A percentile compares a stretch with the other conserved stretches of the same genome.
Evolutionary conservation across 352 stramenopile species (phyloP).

Genomic region (Sclerospora graminicola): DNA sequence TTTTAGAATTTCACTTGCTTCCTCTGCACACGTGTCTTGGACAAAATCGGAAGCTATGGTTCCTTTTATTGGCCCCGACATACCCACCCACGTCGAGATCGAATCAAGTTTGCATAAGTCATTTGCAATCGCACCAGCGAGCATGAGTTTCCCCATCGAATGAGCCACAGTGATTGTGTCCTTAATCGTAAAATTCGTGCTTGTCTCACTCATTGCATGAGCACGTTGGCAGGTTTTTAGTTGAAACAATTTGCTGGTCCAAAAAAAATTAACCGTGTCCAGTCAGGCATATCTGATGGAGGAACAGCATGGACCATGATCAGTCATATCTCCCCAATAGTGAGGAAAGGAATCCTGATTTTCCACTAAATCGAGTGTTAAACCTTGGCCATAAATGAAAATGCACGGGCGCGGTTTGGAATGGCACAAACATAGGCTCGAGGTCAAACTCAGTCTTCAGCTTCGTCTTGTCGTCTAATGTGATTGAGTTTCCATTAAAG

Average conservation of each 20-base stretch:
- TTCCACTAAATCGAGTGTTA: neutral
- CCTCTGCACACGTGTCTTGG: constrained; percentile 18
- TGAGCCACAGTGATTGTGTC: too few species aligned
- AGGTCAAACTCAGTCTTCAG: neutral
- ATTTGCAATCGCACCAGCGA: too few species aligned
- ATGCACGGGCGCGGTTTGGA: too few species aligned
- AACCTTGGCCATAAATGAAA: too few species aligned
- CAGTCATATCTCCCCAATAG: constrained; percentile 28
- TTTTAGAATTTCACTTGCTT: constrained; percentile 8
- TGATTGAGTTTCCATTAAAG: constrained; percentile 4
- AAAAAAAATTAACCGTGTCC: constrained; percentile 24
- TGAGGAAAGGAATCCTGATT: constrained; percentile 5
- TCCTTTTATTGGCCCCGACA: too few species aligned
- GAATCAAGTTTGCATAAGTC: too few species aligned
- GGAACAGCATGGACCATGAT: constrained; percentile 25
- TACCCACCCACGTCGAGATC: too few species aligned
- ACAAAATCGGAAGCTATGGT: too few species aligned
- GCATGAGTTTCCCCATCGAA: too few species aligned
- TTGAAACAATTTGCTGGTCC: constrained; percentile 21
- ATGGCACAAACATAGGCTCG: neutral
- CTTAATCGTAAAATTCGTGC: too few species aligned
- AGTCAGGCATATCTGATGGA: constrained; percentile 22
- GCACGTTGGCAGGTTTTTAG: constrained; percentile 21
- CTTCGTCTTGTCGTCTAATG: neutral
- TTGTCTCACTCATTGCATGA: constrained; percentile 14